A percentile compares a stretch with the other conserved stretches of the same genome.
These are phyloP conservation scores for Aspergillus sp. DNA, from an alignment of 2,329 filamentous ascomycete genomes.

Conservation along the genomic window DNA sequence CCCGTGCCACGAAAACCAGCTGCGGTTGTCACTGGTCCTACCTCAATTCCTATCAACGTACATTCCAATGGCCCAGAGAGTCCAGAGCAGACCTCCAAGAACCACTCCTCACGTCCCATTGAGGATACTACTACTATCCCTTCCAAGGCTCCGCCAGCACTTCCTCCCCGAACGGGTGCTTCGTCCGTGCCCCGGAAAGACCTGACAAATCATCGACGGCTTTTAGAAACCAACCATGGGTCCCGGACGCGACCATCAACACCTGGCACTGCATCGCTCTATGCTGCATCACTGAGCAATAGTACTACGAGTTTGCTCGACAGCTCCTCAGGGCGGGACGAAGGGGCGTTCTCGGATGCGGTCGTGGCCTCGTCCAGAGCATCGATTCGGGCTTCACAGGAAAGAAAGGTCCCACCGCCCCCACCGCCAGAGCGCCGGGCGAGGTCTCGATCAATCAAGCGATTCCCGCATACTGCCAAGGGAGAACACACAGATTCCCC, in stretches of 20 bases:
- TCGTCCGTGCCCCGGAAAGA: constrained; percentile 6
- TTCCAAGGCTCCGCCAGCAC: constrained; percentile 24
- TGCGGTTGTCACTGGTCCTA: constrained; percentile 1
- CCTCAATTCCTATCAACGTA: neutral
- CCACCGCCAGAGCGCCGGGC: constrained; percentile 43
- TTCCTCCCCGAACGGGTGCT: constrained; percentile 28
- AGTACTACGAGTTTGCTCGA: constrained; percentile 28
- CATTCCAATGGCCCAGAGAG: neutral
- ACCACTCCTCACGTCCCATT: constrained; percentile 19
- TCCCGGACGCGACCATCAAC: constrained; percentile 24
- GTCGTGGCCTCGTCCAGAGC: constrained; percentile 52
- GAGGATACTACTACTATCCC: constrained; percentile 15
- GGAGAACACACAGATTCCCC: constrained; percentile 33
- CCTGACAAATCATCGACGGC: constrained; percentile 9
- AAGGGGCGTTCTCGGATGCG: constrained; percentile 48
- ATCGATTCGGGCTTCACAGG: constrained; percentile 44
- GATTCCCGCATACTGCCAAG: constrained; percentile 33
- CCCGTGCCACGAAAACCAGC: constrained; percentile 19
- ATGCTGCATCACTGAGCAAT: constrained; percentile 27
- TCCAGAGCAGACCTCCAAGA: constrained; percentile 12
- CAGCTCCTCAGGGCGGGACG: constrained; percentile 29
- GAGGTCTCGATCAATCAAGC: constrained; percentile 40
- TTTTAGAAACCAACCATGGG: constrained; percentile 10
- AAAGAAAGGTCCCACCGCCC: constrained; percentile 40
- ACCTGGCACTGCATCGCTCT: constrained; percentile 30